Evolutionary conservation across 495 filamentous ascomycete species (phyloP).

Genomic region (Alectoria sarmentosa): DNA sequence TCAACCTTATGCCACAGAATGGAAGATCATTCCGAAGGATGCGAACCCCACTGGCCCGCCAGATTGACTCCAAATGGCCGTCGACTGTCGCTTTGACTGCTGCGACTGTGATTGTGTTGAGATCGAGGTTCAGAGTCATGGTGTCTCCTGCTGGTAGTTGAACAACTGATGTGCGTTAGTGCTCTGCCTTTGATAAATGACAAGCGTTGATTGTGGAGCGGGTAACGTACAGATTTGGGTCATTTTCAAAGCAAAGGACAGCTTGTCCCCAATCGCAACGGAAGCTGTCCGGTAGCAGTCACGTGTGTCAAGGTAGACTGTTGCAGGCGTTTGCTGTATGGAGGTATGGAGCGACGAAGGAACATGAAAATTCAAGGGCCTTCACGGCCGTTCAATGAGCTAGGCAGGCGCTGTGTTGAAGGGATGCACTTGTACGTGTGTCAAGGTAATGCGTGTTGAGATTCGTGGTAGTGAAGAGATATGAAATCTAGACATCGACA

Average conservation of each 20-base stretch:
- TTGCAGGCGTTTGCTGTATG: background rate
- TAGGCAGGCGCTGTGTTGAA: background rate
- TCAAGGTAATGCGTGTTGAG: background rate
- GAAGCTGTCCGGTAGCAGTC: background rate
- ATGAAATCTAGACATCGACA: no score
- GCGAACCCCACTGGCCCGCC: background rate
- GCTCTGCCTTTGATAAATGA: background rate
- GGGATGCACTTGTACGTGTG: background rate
- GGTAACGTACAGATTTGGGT: background rate
- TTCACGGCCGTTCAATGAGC: background rate
- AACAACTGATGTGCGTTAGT: slow-evolving; percentile 2
- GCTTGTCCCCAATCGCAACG: background rate
- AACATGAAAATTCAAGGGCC: background rate
- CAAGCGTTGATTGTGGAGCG: background rate
- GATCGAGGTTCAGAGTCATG: background rate
- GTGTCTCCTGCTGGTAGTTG: background rate
- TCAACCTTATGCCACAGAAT: background rate
- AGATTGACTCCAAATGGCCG: background rate
- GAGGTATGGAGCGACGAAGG: background rate
- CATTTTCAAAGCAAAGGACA: background rate
- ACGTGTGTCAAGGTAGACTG: background rate
- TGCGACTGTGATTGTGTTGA: background rate
- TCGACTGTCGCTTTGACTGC: slow-evolving; percentile 2
- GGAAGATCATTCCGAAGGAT: slow-evolving; percentile 6
- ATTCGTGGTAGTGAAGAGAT: background rate